Conservation (phyloP, 169 alveolate genomes). For the Cryptosporidium andersoni region DNA sequence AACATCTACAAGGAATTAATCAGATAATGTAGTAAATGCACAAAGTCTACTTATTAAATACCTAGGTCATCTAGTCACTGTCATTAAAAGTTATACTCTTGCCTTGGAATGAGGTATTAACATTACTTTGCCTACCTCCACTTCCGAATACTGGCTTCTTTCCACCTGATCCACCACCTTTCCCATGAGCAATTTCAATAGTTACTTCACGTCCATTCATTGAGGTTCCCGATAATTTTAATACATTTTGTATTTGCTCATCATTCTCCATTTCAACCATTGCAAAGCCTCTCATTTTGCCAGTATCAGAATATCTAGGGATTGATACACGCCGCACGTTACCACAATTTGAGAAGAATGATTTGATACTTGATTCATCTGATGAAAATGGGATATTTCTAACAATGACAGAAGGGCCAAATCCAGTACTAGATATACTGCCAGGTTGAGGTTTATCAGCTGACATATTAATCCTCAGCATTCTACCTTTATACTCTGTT, state of each 20-base stretch:
- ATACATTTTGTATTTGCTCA: slow-evolving; percentile 64
- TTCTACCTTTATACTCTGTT: slow-evolving; percentile 84
- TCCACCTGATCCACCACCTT: slow-evolving; percentile 22
- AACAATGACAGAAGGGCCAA: slow-evolving; percentile 70
- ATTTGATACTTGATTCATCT: slow-evolving; percentile 48
- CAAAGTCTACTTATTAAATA: not conserved
- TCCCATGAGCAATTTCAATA: slow-evolving; percentile 57
- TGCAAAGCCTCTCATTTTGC: slow-evolving; percentile 69
- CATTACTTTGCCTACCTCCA: not conserved
- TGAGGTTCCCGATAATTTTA: slow-evolving; percentile 53
- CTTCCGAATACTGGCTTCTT: not conserved
- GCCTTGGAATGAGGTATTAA: slow-evolving; percentile 48
- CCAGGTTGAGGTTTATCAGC: slow-evolving; percentile 82
- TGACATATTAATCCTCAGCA: slow-evolving; percentile 83
- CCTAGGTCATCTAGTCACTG: slow-evolving; percentile 26
- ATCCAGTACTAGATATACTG: slow-evolving; percentile 74
- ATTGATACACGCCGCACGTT: slow-evolving; percentile 52
- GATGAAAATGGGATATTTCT: slow-evolving; percentile 62
- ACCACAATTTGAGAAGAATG: slow-evolving; percentile 56
- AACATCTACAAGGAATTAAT: too few species aligned
- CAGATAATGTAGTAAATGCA: too few species aligned
- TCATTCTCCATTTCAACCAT: slow-evolving; percentile 69
- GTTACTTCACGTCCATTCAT: slow-evolving; percentile 67
- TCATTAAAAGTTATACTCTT: slow-evolving; percentile 61
- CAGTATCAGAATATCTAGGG: slow-evolving; percentile 67